Conservation (phyloP, 352 stramenopile species). For the Pythium sukuiense region DNA sequence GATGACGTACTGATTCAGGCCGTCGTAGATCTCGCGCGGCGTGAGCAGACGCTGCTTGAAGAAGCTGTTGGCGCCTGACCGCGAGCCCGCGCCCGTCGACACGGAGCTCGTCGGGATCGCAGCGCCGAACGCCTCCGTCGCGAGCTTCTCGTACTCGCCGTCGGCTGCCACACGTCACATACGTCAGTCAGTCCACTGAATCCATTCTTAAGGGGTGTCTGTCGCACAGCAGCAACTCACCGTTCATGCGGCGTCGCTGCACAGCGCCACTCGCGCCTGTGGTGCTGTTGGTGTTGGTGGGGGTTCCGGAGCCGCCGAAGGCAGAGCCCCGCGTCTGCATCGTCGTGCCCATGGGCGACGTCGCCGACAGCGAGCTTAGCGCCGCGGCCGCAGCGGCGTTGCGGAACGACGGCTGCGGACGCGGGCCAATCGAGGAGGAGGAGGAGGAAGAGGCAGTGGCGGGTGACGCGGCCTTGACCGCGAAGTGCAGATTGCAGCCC, state of each 20-base stretch:
- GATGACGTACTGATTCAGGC: constrained; percentile 97
- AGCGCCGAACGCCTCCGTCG: constrained; percentile 47
- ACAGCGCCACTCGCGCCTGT: constrained; percentile 1
- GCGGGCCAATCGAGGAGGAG: constrained; percentile 6
- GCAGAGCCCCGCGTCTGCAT: constrained; percentile 46
- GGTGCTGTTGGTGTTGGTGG: constrained; percentile 3
- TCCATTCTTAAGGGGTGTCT: too few relatives aligned
- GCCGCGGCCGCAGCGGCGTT: constrained; percentile 65
- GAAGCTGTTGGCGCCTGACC: constrained; percentile 2
- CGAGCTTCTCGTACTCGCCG: constrained; percentile 73
- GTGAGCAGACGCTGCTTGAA: constrained; percentile 71
- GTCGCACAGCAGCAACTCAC: constrained; percentile 9
- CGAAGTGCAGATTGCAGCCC: constrained; percentile 70
- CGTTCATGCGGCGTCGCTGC: constrained; percentile 52
- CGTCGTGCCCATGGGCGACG: constrained; percentile 46
- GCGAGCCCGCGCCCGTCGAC: constrained; percentile 11
- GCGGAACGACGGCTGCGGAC: constrained; percentile 40
- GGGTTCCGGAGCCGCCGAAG: constrained; percentile 21
- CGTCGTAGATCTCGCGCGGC: constrained; percentile 92
- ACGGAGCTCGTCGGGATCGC: constrained; percentile 10
- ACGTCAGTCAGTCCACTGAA: neutral
- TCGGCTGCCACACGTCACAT: constrained; percentile 35
- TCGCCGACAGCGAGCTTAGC: constrained; percentile 60
- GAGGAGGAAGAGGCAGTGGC: constrained; percentile 20
- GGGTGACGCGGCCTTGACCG: constrained; percentile 45